Base-by-base conservation (phyloP, 1,284 basidiomycete species). In the Sporisorium scitamineum region DNA sequence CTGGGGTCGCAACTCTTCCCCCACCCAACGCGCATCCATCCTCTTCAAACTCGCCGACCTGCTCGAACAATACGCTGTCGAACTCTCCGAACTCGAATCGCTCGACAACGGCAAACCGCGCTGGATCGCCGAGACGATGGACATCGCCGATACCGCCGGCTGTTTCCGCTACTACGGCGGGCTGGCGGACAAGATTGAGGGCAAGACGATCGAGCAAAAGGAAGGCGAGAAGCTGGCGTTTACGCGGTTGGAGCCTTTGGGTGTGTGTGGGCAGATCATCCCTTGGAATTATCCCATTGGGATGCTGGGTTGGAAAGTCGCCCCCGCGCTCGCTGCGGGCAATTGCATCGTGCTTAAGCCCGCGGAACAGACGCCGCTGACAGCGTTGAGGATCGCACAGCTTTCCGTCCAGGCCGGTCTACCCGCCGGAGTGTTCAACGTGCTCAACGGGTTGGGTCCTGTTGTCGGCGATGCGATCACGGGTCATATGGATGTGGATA, bases 211-310 rank as follows among this genome's bases (percentile, higher is more conserved):
- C 82, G 93, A 94, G 59, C 69, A 70, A 86, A 89, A 93, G 29
- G 91, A 93, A 81, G 91, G 91, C 81, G 88, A 88, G 59, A 94
- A 94, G 86, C 60, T 82, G 47, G 67, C 78, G 48, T 80, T 78
- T 90, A 92, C 86, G 87, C 88, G 91, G 24, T 93, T 96, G 84
- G 95, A 97, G 86, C 95, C 95, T 9, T 91, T 97, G 76, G 95
- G 95, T 75, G 94, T 97, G 64, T 94, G 73, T 52, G 79, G 79
- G 20, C 79, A 80, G 61, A 80, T 80, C 63, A 80, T 70, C 50
- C 78, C 70, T 5, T 79, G 69, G 73, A 95, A 95, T 87, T 95
- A 94, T 84, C 94, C 93, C 9, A 67, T 70, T 24, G 69, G 63
- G 10, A 76, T 80, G 62, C 29, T 78, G n/a, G 79, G 78, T 29